Conservation (phyloP, 2,329 filamentous ascomycete species). For the Arthrobotrys pseudoclavata region DNA sequence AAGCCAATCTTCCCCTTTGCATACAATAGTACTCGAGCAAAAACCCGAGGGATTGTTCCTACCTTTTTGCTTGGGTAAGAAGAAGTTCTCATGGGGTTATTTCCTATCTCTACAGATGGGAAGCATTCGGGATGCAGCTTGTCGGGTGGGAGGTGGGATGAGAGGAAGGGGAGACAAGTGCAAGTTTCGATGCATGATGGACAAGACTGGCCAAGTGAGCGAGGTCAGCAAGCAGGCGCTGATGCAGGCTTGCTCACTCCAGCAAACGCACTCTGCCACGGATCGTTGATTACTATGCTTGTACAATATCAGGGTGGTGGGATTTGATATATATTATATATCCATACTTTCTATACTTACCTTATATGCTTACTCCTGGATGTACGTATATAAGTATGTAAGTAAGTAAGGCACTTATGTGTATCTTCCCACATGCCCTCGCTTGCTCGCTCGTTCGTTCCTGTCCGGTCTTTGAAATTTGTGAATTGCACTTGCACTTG, state of each 20-base stretch:
- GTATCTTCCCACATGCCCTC: background rate
- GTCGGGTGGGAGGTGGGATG: background rate
- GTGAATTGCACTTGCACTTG: background rate
- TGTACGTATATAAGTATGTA: background rate
- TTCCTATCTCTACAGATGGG: background rate
- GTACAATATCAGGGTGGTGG: background rate
- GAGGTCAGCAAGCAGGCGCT: conserved; percentile 22
- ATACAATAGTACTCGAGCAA: background rate
- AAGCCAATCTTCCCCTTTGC: conserved; percentile 1
- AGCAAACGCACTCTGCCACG: background rate
- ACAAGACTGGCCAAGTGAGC: conserved; percentile 8
- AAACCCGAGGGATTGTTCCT: background rate
- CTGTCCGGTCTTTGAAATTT: background rate
- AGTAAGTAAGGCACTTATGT: background rate
- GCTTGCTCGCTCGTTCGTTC: background rate
- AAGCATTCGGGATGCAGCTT: background rate
- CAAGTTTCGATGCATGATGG: conserved; percentile 21
- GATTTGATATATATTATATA: background rate
- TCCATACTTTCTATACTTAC: background rate
- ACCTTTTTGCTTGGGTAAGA: background rate
- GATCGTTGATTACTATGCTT: conserved; percentile 25
- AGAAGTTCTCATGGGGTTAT: no score
- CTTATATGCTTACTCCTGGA: background rate
- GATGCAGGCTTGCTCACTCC: conserved; percentile 27
- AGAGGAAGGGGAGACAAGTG: background rate